Evolutionary conservation across 768 basidiomycete genomes (phyloP), one percentile per base, ranked within the genome.

Genomic region (Mycena vitilis): DNA sequence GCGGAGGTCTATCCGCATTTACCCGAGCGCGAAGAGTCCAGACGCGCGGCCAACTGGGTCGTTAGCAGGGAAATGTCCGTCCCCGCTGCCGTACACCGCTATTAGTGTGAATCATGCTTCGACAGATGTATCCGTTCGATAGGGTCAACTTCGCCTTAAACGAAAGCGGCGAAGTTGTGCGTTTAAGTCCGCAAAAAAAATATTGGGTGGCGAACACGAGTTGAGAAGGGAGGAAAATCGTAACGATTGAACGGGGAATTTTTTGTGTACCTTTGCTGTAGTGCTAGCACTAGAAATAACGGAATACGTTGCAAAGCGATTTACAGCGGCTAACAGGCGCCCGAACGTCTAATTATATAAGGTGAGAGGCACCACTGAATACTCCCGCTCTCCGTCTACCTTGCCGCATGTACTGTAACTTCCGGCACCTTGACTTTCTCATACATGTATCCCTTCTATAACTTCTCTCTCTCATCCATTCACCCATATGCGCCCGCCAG

Each of bases 361-460:
- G 48, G 25, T 34, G 36, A 16, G n/a, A 48, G 44, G 59, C 59
- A 48, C 25, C n/a, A 40, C 5, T 57, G 23, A 49, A 51, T 48
- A 45, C 48, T 58, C 45, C 55, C 56, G 55, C 40, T 54, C 59
- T 60, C 59, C 48, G 48, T 49, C 52, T 10, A 44, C 47, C 52
- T 51, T 51, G 38, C 61, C 55, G 34, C 54, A 54, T 38, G 49
- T 59, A 58, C 48, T 44, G 48, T 52, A 59, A 60, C 55, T 68
- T 45, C 44, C 66, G 60, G 60, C 61, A 59, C 55, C 56, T 59
- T 55, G 52, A 60, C 63, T 65, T 70, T 69, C 69, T 65, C 64
- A 70, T 65, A 70, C 60, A 70, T 66, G 65, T 66, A 59, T 63
- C 42, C 55, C 60, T 66, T 62, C 55, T 36, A 37, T 52, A 49